phyloP scores from a whole-genome alignment of 441 rosid species.

The Corymbia citriodora region DNA sequence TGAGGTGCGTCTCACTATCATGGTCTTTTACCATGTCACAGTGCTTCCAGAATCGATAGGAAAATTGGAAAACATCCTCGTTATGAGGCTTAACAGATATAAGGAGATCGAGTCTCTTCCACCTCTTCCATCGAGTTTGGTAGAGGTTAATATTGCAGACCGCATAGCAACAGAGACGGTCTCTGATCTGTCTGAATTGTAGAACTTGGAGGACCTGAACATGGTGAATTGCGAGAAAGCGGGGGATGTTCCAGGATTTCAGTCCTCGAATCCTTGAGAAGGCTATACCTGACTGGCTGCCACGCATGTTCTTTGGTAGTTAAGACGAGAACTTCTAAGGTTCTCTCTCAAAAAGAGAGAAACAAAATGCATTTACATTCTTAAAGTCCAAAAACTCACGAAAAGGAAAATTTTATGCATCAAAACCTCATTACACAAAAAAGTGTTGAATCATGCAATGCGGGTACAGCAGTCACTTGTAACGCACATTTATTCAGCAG shows the following conservation, averaged over 20 bases:
- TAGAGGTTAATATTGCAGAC: slow-evolving; percentile 29
- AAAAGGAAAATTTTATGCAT: too few species aligned
- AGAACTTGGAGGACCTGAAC: slow-evolving; percentile 26
- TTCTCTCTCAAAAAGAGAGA: neutral
- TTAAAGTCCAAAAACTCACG: too few species aligned
- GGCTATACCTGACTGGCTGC: slow-evolving; percentile 49
- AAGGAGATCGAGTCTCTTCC: slow-evolving; percentile 45
- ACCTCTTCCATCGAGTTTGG: slow-evolving; percentile 44
- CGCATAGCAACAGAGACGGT: slow-evolving; percentile 39
- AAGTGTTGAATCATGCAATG: too few species aligned
- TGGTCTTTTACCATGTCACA: slow-evolving; percentile 28
- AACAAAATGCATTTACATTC: too few species aligned
- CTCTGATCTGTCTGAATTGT: slow-evolving; percentile 31
- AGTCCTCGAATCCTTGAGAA: slow-evolving; percentile 28
- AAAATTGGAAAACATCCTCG: slow-evolving; percentile 35
- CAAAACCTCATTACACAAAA: too few species aligned
- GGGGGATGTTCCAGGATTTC: slow-evolving; percentile 43
- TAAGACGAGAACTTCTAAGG: slow-evolving; percentile 51
- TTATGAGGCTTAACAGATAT: slow-evolving; percentile 28
- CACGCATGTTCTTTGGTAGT: slow-evolving; percentile 20
- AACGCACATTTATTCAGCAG: too few species aligned
- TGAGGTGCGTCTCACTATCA: slow-evolving; percentile 11
- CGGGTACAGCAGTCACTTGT: too few species aligned
- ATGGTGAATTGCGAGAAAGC: slow-evolving; percentile 49
- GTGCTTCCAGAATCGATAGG: slow-evolving; percentile 47